Conservation (phyloP, 805 yeast species). For the Pichia ethanolica region DNA sequence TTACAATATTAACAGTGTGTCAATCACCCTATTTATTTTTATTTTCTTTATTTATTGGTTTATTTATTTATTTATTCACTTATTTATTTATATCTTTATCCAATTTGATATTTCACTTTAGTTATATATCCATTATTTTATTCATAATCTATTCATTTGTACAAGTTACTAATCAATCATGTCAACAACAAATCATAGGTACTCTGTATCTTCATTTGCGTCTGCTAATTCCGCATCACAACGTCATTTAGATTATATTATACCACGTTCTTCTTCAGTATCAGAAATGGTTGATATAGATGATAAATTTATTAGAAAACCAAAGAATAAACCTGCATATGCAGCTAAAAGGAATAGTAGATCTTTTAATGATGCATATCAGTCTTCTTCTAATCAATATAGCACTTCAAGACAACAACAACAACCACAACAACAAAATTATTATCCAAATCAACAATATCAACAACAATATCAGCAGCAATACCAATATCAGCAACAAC, state of each 20-base stretch:
- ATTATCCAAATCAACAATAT: constrained; percentile 1
- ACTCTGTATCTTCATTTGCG: neutral
- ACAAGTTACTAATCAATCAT: neutral
- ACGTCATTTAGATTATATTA: neutral
- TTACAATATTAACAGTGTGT: no score
- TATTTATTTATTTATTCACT: no score
- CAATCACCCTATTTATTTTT: no score
- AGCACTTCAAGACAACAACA: neutral
- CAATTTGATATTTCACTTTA: no score
- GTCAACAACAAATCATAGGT: neutral
- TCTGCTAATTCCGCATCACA: neutral
- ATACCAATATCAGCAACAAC: neutral
- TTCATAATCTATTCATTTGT: no score
- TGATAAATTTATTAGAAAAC: constrained; percentile 31
- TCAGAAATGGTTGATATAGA: constrained; percentile 25
- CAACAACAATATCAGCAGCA: neutral
- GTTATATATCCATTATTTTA: neutral
- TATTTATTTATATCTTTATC: no score
- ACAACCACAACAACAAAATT: neutral
- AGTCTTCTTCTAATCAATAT: neutral
- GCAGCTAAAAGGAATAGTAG: neutral
- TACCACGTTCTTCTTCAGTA: constrained; percentile 10
- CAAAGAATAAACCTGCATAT: constrained; percentile 16
- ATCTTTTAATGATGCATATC: neutral
- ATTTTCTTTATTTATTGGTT: no score